Base-by-base conservation (phyloP, 2,329 filamentous ascomycete species). In the Xylaria sp. region DNA sequence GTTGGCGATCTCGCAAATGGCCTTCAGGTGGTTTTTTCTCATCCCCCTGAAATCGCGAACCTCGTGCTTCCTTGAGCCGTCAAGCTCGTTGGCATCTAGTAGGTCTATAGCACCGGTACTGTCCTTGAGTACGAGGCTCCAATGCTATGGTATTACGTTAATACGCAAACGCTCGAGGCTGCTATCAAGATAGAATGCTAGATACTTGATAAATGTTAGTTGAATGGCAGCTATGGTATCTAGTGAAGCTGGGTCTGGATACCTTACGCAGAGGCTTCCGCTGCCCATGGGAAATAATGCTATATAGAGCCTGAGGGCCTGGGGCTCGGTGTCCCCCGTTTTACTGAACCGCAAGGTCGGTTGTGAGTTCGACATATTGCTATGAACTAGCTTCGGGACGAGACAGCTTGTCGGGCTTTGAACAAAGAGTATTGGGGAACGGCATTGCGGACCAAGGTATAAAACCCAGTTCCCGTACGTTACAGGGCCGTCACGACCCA, bases 1-100 rank as follows among this genome's bases (percentile, higher is more conserved):
- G 42, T 34, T n/a, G 42, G 53, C 61, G 14, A 64, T 27, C 19
- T 64, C 53, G 19, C 61, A 64, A n/a, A 64, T 56, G 12, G 48
- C 48, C 42, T 57, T 57, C 8, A 64, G 61, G 7, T 57, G 19
- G 3, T 50, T 50, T 9, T 42, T 64, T 45, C 39, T 36, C 17
- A 64, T 39, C 19, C 11, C 14, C 6, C 19, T 30, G 45, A 64
- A 64, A 21, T 64, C 32, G n/a, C 61, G 53, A 27, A 64, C 45
- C 30, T 39, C 7, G 14, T 39, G 51, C 14, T 48, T 19, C 42
- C 32, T 64, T 30, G 12, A 39, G 17, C 53, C 53, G 21, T 14
- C 17, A 6, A 50, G 39, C 3, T 64, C 53, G 27, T 50, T 64
- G 9, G 8, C 53, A 30, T 64, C 61, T 14, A 64, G 27, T 7